Base-by-base conservation (phyloP, 2,329 filamentous ascomycete species). In the Hortaea werneckii region DNA sequence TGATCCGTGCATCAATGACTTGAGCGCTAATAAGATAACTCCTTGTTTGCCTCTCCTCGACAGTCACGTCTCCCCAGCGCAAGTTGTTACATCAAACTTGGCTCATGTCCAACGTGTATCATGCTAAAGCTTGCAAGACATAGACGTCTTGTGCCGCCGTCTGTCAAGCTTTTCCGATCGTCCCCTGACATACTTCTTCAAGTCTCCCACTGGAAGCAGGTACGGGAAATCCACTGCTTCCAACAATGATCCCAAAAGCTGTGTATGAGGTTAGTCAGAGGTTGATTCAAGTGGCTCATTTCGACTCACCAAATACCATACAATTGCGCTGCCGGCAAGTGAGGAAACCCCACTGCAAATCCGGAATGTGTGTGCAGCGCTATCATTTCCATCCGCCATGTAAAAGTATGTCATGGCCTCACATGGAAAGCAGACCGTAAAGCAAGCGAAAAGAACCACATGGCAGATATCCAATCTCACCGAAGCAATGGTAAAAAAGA, bases 381-480 rank as follows among this genome's bases (percentile, higher is more conserved):
- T 43, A 8, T 40, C 39, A 5, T 20, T 20, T 20, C 49, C 51
- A 37, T 40, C 42, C 5, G 49, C 51, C 3, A 42, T 42, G 45
- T 43, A 49, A 42, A 48, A 53, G 47, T 51, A 51, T 12, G 27
- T 42, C 2, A 47, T 45, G 2, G 51, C 41, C 29, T 51, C 32
- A 32, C 45, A 53, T 9, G 51, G 51, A 44, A 55, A 54, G 5
- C 41, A 49, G 27, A 53, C 34, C 10, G 42, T 47, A 41, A 53
- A 54, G 50, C 50, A 53, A 34, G 29, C 28, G 38, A 57, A 40
- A 29, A 55, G 49, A 4, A 50, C 27, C 12, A 57, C 52, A n/a
- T 51, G 48, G 42, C 49, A 51, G 40, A 56, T 43, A 41, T 56
- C 51, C 9, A 47, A 49, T 26, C 53, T 37, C 6, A 56, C 32